phyloP scores from a whole-genome alignment of 2,329 filamentous ascomycete genomes.

The Tolypocladium inflatum region DNA sequence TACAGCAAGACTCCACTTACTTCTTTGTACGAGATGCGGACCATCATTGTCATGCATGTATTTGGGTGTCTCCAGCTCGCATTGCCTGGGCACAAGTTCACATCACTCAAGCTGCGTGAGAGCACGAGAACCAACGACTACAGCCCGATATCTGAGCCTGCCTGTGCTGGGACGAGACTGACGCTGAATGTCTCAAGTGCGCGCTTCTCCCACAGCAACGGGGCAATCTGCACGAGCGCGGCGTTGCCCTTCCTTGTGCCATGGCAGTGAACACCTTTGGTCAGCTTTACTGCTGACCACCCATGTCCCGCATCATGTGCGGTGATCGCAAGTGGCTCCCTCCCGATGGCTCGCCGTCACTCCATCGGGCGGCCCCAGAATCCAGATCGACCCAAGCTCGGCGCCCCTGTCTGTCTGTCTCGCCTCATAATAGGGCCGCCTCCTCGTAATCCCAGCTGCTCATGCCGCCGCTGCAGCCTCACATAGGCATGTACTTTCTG shows the following conservation, averaged over 20 bases:
- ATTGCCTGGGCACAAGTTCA: too few species aligned
- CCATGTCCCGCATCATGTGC: background rate
- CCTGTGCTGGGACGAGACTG: background rate
- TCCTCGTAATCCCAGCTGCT: background rate
- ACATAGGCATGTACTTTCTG: background rate
- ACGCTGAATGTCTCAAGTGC: background rate
- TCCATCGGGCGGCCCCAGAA: background rate
- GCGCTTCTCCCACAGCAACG: background rate
- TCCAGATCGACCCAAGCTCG: background rate
- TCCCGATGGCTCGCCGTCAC: background rate
- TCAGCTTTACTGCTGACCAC: background rate
- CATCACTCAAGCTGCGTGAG: background rate
- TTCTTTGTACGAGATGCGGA: background rate
- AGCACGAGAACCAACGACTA: background rate
- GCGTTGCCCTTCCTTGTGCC: background rate
- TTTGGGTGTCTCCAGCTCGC: background rate
- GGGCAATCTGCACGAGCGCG: background rate
- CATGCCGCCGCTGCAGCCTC: background rate
- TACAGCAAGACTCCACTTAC: background rate
- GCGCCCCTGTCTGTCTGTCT: background rate
- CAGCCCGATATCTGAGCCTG: background rate
- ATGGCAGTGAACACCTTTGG: constrained; percentile 1
- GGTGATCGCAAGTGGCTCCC: background rate
- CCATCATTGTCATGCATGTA: background rate
- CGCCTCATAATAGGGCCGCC: background rate